Evolutionary conservation across 169 alveolate species (phyloP).

Genomic region (Perkinsus chesapeaki): DNA sequence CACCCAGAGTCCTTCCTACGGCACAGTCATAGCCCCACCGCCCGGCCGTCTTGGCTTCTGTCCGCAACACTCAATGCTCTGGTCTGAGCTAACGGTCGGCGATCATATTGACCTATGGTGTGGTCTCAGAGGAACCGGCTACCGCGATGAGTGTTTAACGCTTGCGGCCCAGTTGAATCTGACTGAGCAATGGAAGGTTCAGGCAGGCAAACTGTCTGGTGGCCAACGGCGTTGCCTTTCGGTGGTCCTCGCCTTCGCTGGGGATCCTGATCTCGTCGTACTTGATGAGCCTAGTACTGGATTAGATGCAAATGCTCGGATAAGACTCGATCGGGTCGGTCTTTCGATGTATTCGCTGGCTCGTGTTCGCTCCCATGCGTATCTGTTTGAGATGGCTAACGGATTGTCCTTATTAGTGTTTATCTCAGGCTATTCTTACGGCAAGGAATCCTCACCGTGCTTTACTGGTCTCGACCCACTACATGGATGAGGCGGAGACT

Average conservation of each 20-base stretch:
- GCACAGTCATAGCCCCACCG: background rate
- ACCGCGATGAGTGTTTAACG: background rate
- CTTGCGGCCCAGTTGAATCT: background rate
- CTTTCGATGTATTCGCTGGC: background rate
- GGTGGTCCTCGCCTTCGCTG: slow-evolving; percentile 59
- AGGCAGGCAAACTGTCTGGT: slow-evolving; percentile 45
- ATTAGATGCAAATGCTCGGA: slow-evolving; percentile 34
- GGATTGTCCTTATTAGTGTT: background rate
- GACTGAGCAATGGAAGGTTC: background rate
- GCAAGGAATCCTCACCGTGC: background rate
- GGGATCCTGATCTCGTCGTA: slow-evolving; percentile 63
- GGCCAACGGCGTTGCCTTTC: slow-evolving; percentile 72
- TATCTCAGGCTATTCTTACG: background rate
- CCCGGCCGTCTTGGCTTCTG: slow-evolving; percentile 52
- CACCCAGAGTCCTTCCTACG: background rate
- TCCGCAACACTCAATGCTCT: slow-evolving; percentile 68
- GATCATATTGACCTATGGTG: slow-evolving; percentile 55
- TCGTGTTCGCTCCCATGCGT: no score
- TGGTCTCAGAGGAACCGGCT: slow-evolving; percentile 44
- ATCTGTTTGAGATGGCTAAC: background rate
- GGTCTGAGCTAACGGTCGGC: slow-evolving; percentile 61
- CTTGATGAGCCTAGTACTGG: slow-evolving; percentile 81
- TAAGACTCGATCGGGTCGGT: background rate
- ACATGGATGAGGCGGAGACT: background rate
- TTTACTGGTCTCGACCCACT: background rate